These are phyloP conservation scores for Heritiera littoralis DNA, from an alignment of 345 rosid genomes.

Conservation along the genomic window DNA sequence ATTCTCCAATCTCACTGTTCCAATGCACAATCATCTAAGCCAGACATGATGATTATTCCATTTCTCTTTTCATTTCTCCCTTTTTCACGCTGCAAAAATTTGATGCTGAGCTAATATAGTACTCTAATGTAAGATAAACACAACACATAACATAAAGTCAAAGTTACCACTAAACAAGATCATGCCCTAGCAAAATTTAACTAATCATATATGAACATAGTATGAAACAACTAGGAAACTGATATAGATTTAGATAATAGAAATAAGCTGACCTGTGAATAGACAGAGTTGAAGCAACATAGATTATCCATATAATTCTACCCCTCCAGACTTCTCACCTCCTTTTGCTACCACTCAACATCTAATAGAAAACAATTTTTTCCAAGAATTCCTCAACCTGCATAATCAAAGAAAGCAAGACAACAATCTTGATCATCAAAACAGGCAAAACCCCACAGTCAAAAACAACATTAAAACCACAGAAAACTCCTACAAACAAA, in stretches of 20 bases:
- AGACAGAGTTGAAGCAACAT: conserved; percentile 46
- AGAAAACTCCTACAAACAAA: neutral
- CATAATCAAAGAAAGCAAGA: neutral
- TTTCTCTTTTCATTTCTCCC: neutral
- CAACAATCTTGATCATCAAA: conserved; percentile 22
- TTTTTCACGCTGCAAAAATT: neutral
- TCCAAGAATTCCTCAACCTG: conserved; percentile 21
- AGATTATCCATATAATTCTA: conserved; percentile 40
- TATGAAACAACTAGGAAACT: neutral
- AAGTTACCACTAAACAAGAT: conserved; percentile 5
- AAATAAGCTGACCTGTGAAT: conserved; percentile 36
- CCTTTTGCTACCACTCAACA: conserved; percentile 31
- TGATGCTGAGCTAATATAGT: neutral
- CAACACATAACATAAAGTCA: neutral
- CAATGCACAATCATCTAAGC: conserved; percentile 10
- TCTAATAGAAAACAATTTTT: conserved; percentile 11
- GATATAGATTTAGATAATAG: neutral
- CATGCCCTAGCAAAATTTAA: neutral
- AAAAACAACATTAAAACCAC: conserved; percentile 18
- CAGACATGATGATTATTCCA: neutral
- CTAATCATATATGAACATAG: neutral
- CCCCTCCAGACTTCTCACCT: conserved; percentile 16
- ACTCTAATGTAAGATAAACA: neutral
- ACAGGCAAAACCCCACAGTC: neutral
- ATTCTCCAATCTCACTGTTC: neutral